These are phyloP conservation scores for Cryptosporidium xiaoi DNA, from an alignment of 169 alveolate species.

Conservation along the genomic window DNA sequence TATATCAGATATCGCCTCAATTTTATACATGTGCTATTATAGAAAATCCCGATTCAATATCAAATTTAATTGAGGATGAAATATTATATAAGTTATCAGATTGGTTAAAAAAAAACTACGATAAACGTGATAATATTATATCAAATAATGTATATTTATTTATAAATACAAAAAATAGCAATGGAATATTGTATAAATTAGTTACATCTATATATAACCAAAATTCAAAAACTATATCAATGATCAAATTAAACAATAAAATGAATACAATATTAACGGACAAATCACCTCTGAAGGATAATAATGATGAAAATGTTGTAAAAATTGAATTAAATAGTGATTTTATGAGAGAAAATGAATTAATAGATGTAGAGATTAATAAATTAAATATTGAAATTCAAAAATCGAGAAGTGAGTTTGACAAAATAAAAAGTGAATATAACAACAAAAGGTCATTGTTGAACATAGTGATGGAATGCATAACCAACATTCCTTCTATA, in stretches of 20 bases:
- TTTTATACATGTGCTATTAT: slow-evolving; percentile 53
- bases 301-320: not conserved
- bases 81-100: slow-evolving; percentile 50
- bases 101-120: slow-evolving; percentile 56
- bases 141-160: slow-evolving; percentile 38
- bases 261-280: slow-evolving; percentile 53
- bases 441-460: slow-evolving; percentile 11
- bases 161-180: not conserved
- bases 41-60: not conserved
- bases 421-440: slow-evolving; percentile 5
- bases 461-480: slow-evolving; percentile 47
- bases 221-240: slow-evolving; percentile 57
- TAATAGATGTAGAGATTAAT: slow-evolving; percentile 5
- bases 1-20: slow-evolving; percentile 51
- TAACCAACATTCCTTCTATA: slow-evolving; percentile 32
- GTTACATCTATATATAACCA: slow-evolving; percentile 46
- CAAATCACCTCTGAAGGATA: not conserved
- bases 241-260: slow-evolving; percentile 16
- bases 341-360: not conserved
- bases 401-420: not conserved
- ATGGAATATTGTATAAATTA: slow-evolving; percentile 36
- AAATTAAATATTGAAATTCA: slow-evolving; percentile 4
- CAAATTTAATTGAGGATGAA: slow-evolving; percentile 33
- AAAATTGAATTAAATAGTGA: not conserved
- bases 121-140: slow-evolving; percentile 10